Evolutionary conservation across 108 stramenopile genomes (phyloP).

Genomic region (Fragilaria radians): DNA sequence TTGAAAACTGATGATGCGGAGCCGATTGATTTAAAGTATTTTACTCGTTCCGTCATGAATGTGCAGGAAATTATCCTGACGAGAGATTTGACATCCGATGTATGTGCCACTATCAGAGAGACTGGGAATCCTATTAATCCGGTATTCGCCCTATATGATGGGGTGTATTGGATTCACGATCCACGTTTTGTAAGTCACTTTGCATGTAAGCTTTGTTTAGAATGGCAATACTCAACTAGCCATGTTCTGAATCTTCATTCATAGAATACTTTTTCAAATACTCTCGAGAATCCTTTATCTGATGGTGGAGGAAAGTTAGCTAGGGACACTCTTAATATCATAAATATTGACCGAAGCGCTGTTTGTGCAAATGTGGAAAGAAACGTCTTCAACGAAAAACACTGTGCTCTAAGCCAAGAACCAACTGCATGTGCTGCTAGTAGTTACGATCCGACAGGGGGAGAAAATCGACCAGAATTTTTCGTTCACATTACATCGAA

Average conservation of each 20-base stretch:
- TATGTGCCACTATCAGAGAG: not conserved
- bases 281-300: constrained; percentile 14
- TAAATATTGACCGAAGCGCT: not conserved
- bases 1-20: not conserved
- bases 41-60: not conserved
- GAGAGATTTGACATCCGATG: not conserved
- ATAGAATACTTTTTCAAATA: constrained; percentile 3
- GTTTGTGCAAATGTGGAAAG: constrained; percentile 39
- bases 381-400: constrained; percentile 41
- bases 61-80: constrained; percentile 1
- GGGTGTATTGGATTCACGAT: constrained; percentile 15
- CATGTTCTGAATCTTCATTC: not conserved
- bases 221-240: not conserved
- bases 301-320: constrained; percentile 18
- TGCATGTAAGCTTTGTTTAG: not conserved
- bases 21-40: not conserved
- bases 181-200: constrained; percentile 15
- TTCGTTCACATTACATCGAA: not conserved
- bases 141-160: constrained; percentile 8
- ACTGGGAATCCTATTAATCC: not conserved
- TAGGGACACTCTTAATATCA: not conserved
- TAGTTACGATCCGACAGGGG: not conserved
- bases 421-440: constrained; percentile 25
- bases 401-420: constrained; percentile 21
- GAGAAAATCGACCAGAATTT: not conserved